These are phyloP conservation scores for Naganishia antarctica DNA, from an alignment of 768 basidiomycete genomes.

Conservation along the genomic window DNA sequence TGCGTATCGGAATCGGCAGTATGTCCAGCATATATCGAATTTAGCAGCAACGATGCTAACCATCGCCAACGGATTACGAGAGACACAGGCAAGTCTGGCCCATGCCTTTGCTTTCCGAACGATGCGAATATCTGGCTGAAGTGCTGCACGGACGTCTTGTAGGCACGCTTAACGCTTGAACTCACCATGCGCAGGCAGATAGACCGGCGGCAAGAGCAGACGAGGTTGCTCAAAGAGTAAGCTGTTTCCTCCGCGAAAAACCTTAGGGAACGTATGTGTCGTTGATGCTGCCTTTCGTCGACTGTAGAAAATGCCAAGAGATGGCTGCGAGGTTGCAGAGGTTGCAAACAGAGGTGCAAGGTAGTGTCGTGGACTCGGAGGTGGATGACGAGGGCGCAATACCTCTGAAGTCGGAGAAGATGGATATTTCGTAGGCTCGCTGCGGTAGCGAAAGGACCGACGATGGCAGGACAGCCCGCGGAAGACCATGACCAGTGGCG, in stretches of 20 bases:
- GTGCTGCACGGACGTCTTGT: too few species aligned
- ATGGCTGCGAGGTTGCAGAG: not conserved
- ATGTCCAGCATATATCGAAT: slow-evolving; percentile 21
- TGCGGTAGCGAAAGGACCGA: not conserved
- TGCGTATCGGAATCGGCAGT: slow-evolving; percentile 10
- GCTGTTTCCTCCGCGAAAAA: not conserved
- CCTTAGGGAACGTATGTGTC: too few species aligned
- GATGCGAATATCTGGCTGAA: too few species aligned
- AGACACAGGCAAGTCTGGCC: slow-evolving; percentile 4
- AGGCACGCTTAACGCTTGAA: slow-evolving; percentile 22
- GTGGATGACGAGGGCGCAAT: too few species aligned
- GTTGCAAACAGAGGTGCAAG: not conserved
- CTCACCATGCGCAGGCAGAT: slow-evolving; percentile 18
- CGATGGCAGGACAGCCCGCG: too few species aligned
- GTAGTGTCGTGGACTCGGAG: too few species aligned
- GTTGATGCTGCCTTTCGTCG: not conserved
- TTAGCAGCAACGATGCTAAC: slow-evolving; percentile 22
- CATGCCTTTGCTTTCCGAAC: too few species aligned
- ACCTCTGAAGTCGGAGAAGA: not conserved
- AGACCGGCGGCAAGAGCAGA: slow-evolving; percentile 22
- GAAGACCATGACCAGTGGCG: too few species aligned
- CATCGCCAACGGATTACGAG: slow-evolving; percentile 19
- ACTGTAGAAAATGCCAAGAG: slow-evolving; percentile 7
- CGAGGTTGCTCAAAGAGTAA: slow-evolving; percentile 18
- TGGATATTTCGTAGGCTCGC: not conserved